phyloP scores from a whole-genome alignment of 2,329 filamentous ascomycete species.

The Biscogniauxia marginata region DNA sequence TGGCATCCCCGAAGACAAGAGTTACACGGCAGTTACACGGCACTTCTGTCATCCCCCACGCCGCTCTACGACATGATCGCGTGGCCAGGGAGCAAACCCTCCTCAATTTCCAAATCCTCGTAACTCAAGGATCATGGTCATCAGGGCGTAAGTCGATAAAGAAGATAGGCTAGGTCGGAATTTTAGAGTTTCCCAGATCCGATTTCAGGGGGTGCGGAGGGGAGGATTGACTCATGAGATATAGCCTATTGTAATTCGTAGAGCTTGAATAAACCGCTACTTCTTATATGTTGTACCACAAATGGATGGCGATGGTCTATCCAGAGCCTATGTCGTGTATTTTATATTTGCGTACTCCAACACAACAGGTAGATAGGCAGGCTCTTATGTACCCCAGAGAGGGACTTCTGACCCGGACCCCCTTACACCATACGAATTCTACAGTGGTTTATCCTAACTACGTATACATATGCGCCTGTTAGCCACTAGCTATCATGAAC shows the following conservation, averaged over 20 bases:
- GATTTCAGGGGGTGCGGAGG: not conserved
- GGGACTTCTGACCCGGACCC: not conserved
- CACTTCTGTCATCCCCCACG: not conserved
- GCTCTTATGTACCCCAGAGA: not conserved
- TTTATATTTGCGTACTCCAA: not conserved
- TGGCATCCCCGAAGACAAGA: not conserved
- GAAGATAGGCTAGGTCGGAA: not conserved
- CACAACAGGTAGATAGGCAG: not conserved
- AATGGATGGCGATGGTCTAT: not conserved
- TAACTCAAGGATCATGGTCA: not conserved
- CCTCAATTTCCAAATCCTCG: not conserved
- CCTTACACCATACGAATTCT: not conserved
- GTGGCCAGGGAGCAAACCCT: not conserved
- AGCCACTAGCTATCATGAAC: not conserved
- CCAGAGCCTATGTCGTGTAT: not conserved
- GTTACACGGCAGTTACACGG: not conserved
- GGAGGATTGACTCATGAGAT: not conserved
- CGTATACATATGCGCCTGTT: not conserved
- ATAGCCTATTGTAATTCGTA: not conserved
- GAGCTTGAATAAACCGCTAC: not conserved
- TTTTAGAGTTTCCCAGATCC: not conserved
- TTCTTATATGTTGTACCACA: not conserved
- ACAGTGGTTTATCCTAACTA: not conserved
- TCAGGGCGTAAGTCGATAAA: not conserved
- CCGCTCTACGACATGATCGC: not conserved